Evolutionary conservation across 192 early-diverging fungal genomes (phyloP).

Genomic region (Podila epigama): DNA sequence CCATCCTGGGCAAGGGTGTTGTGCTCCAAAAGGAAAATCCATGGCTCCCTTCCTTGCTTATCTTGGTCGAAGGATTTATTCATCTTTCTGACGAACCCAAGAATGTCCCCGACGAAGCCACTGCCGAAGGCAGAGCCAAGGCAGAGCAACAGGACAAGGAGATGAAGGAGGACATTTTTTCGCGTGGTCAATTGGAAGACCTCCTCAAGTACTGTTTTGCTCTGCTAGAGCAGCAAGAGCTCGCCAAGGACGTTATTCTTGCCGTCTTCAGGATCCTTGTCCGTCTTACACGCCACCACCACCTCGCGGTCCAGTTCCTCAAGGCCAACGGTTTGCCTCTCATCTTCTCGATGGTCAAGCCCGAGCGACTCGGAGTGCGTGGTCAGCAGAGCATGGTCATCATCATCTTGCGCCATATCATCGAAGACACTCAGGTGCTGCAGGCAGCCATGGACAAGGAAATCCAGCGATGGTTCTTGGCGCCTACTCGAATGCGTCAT

Average conservation of each 20-base stretch:
- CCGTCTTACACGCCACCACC: constrained; percentile 78
- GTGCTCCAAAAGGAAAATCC: constrained; percentile 27
- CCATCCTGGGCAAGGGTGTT: constrained; percentile 22
- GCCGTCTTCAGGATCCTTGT: constrained; percentile 82
- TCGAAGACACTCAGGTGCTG: constrained; percentile 76
- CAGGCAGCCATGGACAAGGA: constrained; percentile 75
- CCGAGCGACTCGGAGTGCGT: constrained; percentile 70
- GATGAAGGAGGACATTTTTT: constrained; percentile 54
- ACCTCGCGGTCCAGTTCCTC: constrained; percentile 71
- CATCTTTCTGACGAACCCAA: constrained; percentile 70
- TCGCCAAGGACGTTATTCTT: constrained; percentile 61
- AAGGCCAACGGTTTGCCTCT: constrained; percentile 69
- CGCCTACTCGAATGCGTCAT: constrained; percentile 66
- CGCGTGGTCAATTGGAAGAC: constrained; percentile 25
- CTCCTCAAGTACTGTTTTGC: constrained; percentile 50
- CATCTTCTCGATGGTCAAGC: constrained; percentile 66
- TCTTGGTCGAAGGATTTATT: constrained; percentile 72
- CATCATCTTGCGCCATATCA: constrained; percentile 89
- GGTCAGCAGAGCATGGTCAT: constrained; percentile 81
- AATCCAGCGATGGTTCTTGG: constrained; percentile 76
- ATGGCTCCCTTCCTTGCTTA: constrained; percentile 66
- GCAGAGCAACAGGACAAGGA: constrained; percentile 37
- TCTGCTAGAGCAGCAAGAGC: constrained; percentile 46
- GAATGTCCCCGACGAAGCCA: constrained; percentile 30
- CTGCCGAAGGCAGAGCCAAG: constrained; percentile 28